These are phyloP conservation scores for Aegilops sharonensis DNA, from an alignment of 176 grass and related monocot species.

Conservation along the genomic window DNA sequence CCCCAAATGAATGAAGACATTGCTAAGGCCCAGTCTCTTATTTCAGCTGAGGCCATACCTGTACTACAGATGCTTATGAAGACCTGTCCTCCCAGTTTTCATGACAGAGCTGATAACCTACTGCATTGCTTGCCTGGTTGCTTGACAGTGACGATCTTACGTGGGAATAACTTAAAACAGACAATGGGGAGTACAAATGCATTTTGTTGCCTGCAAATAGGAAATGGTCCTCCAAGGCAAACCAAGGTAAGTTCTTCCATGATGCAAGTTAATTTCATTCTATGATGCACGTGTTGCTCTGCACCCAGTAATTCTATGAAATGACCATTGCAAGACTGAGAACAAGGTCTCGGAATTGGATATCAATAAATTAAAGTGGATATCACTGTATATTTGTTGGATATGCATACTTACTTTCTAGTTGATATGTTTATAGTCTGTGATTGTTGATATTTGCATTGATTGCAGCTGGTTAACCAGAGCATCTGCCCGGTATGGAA, in stretches of 20 bases:
- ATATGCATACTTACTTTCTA: background rate
- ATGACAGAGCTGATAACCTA: slow-evolving; percentile 88
- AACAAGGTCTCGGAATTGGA: background rate
- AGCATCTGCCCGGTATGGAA: slow-evolving; percentile 86
- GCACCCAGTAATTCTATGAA: slow-evolving; percentile 4
- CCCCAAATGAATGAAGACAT: slow-evolving; percentile 92
- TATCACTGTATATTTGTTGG: background rate
- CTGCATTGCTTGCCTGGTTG: slow-evolving; percentile 91
- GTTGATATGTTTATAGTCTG: background rate
- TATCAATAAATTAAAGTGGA: background rate
- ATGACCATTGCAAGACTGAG: slow-evolving; percentile 5
- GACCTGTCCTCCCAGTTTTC: slow-evolving; percentile 90
- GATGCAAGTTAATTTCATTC: background rate
- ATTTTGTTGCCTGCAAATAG: slow-evolving; percentile 95
- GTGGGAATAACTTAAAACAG: slow-evolving; percentile 96
- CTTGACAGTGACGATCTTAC: slow-evolving; percentile 84
- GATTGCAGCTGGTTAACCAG: slow-evolving; percentile 72
- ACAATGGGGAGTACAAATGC: slow-evolving; percentile 94
- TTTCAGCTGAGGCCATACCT: slow-evolving; percentile 92
- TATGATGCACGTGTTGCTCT: background rate
- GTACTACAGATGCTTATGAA: slow-evolving; percentile 87
- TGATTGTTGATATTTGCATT: slow-evolving; percentile 15
- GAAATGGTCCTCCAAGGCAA: slow-evolving; percentile 90
- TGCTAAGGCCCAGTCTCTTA: slow-evolving; percentile 84
- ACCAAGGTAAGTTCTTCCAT: slow-evolving; percentile 57